Base-by-base conservation (phyloP, 2,329 filamentous ascomycete genomes). In the Cladophialophora chaetospira region DNA sequence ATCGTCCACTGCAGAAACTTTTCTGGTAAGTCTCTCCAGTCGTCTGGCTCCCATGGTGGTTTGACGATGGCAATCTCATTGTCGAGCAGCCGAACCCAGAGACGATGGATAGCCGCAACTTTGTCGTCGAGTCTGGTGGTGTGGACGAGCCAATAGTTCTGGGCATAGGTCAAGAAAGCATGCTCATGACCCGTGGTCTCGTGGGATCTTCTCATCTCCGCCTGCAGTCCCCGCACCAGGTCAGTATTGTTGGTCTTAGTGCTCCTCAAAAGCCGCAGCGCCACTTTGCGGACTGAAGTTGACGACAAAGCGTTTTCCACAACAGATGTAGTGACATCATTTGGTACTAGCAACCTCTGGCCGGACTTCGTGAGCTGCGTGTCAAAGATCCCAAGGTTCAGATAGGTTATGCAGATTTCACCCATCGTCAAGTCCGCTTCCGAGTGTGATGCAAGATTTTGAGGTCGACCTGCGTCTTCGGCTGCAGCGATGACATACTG, bases 371-470 rank as follows among this genome's bases (percentile, higher is more conserved):
- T 28, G 10, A 58, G 46, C 40, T 58, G 51, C 2, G 33, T 44
- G 26, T 54, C 40, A 17, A 61, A 52, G 9, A 47, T 38, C 15
- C 45, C 33, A 26, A 53, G 43, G 47, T 61, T 54, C n/a, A 61
- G 33, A 42, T 61, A 61, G 2, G 55, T 61, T 8, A 58, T 46
- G 11, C 55, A 58, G 13, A 58, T 43, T 28, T 58, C 46, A 17
- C 58, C 58, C 25, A 61, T 9, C 29, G 15, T 17, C 17, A 46
- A 13, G 28, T 57, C 49, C 15, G 48, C 45, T 10, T 35, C 29
- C 43, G 35, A 13, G 3, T 9, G 15, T 17, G 43, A 6, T 5
- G 48, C 42, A 15, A 47, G 47, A 28, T 52, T 47, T 17, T 17
- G 28, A 6, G 36, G 15, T n/a, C 11, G 23, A 5, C 10, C 23